Conservation (phyloP, 2,329 filamentous ascomycete species). For the Cryphonectria carpinicola region DNA sequence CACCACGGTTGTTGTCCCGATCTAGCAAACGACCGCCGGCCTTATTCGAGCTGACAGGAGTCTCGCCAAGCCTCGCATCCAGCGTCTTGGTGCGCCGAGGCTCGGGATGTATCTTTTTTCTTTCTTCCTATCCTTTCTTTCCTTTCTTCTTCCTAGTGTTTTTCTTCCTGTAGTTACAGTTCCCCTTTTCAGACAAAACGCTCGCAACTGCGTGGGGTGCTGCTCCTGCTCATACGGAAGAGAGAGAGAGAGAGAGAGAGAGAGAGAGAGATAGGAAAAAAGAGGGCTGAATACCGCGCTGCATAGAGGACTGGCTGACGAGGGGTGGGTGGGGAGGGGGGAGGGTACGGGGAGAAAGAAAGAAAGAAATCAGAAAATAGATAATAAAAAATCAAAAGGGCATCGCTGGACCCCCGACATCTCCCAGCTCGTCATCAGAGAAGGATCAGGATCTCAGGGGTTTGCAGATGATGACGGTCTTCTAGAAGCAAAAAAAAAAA, state of each 20-base stretch:
- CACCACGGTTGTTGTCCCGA: conserved; percentile 1
- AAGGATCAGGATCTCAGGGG: conserved; percentile 18
- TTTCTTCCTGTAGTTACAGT: too few relatives aligned
- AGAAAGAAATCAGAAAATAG: background rate
- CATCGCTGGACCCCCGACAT: background rate
- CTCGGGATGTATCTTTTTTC: background rate
- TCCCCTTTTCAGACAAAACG: too few relatives aligned
- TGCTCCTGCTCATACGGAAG: too few relatives aligned
- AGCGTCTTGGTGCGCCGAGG: background rate
- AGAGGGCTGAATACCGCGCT: background rate
- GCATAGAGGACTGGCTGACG: background rate
- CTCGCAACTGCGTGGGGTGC: background rate
- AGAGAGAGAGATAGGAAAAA: too few relatives aligned
- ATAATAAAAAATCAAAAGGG: background rate
- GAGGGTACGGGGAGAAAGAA: background rate
- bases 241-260: too few relatives aligned
- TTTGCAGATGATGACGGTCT: conserved; percentile 11
- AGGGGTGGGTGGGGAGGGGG: background rate
- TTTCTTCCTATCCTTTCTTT: background rate
- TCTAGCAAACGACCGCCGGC: background rate
- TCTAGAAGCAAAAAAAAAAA: conserved; percentile 17
- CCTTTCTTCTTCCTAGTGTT: background rate
- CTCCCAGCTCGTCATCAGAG: background rate
- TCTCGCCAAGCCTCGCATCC: background rate
- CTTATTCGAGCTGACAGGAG: background rate